Conservation (phyloP, 2,329 filamentous ascomycete genomes). For the Amauroascus verrucosus region DNA sequence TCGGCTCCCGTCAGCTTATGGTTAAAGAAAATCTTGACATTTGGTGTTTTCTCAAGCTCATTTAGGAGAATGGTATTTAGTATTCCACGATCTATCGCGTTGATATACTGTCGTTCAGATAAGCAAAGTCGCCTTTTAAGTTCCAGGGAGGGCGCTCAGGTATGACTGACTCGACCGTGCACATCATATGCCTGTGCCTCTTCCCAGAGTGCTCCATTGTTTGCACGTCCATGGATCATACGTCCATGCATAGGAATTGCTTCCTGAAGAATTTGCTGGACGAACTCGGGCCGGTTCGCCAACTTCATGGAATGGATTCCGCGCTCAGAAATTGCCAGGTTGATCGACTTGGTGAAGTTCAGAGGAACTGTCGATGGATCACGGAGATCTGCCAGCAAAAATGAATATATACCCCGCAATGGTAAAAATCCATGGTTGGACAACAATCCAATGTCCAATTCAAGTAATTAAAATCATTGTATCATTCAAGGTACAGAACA, state of each 20-base stretch:
- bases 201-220: conserved; percentile 59
- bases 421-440: not conserved
- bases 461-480: not conserved
- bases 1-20: conserved; percentile 89
- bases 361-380: conserved; percentile 71
- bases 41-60: conserved; percentile 69
- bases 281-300: conserved; percentile 54
- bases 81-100: conserved; percentile 71
- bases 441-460: not conserved
- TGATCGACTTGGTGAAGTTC: conserved; percentile 98
- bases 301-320: conserved; percentile 79
- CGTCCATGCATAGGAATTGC: conserved; percentile 91
- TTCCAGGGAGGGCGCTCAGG: not conserved
- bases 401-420: conserved; percentile 5
- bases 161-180: conserved; percentile 60
- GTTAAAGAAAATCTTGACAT: conserved; percentile 85
- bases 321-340: conserved; percentile 84
- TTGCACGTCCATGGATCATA: conserved; percentile 75
- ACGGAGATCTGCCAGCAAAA: conserved; percentile 58
- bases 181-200: conserved; percentile 82
- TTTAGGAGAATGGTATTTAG: conserved; percentile 79
- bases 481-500: not conserved
- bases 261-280: conserved; percentile 62
- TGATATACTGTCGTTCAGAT: conserved; percentile 52
- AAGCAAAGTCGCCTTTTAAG: conserved; percentile 1